A percentile compares a stretch with the other conserved stretches of the same genome.
Evolutionary conservation across 768 basidiomycete genomes (phyloP).

Genomic region (Auricularia sp.): DNA sequence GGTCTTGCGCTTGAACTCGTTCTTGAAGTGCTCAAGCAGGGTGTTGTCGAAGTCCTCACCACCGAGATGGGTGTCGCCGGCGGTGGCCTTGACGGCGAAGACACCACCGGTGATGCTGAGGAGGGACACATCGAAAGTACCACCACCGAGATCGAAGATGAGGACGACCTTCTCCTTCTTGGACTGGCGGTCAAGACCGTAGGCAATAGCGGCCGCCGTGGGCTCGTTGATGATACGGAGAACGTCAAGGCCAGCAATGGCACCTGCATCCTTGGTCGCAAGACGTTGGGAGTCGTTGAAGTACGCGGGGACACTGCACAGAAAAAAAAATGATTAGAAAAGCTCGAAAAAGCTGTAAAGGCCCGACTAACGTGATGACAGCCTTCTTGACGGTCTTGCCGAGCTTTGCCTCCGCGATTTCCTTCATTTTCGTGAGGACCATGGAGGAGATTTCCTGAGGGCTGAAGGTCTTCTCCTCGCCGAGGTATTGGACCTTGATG

Average conservation of each 20-base stretch:
- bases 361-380: slow-evolving; percentile 56
- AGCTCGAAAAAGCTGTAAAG: neutral
- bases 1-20: slow-evolving; percentile 96
- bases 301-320: slow-evolving; percentile 70
- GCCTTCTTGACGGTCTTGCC: slow-evolving; percentile 98
- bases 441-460: slow-evolving; percentile 99
- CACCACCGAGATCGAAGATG: slow-evolving; percentile 97
- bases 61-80: slow-evolving; percentile 96
- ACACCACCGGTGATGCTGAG: slow-evolving; percentile 95
- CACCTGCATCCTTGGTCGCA: slow-evolving; percentile 96
- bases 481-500: slow-evolving; percentile 92
- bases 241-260: slow-evolving; percentile 87
- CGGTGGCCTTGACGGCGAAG: slow-evolving; percentile 96
- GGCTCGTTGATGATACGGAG: slow-evolving; percentile 99
- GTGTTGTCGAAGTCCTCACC: slow-evolving; percentile 98
- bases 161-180: slow-evolving; percentile 86
- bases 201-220: slow-evolving; percentile 95
- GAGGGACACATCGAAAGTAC: slow-evolving; percentile 96
- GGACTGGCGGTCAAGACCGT: slow-evolving; percentile 95
- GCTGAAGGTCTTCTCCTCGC: slow-evolving; percentile 91
- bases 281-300: slow-evolving; percentile 99
- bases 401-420: slow-evolving; percentile 97
- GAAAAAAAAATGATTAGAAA: slow-evolving; percentile 18
- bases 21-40: slow-evolving; percentile 92
- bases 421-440: slow-evolving; percentile 99